These are phyloP conservation scores for Pterulicium gracile DNA, from an alignment of 1,284 basidiomycete species.

Conservation along the genomic window DNA sequence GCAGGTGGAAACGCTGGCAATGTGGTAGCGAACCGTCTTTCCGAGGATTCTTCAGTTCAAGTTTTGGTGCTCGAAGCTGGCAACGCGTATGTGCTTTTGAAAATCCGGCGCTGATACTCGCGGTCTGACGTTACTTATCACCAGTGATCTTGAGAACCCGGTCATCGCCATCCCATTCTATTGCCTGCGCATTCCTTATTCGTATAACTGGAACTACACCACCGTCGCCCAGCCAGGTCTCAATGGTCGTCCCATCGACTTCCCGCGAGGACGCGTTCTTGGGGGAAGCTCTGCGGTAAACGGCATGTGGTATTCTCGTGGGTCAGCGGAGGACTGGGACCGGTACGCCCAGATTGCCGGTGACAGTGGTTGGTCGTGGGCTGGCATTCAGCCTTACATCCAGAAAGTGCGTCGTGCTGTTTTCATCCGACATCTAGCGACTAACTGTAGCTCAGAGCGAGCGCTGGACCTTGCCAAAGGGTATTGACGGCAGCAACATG, in stretches of 20 bases:
- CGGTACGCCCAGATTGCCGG: background rate
- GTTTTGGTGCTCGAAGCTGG: too few relatives aligned
- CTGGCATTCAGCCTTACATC: background rate
- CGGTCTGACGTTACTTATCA: too few relatives aligned
- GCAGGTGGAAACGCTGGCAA: too few relatives aligned
- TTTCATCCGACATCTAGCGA: background rate
- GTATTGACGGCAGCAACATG: background rate
- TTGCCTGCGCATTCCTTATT: too few relatives aligned
- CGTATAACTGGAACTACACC: background rate
- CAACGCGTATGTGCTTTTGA: too few relatives aligned
- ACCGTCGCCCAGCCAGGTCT: background rate
- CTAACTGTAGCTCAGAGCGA: background rate
- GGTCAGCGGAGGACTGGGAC: background rate
- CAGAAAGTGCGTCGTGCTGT: background rate
- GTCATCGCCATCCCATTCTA: too few relatives aligned
- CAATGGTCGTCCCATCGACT: background rate
- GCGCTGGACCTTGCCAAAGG: background rate
- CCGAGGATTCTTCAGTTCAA: too few relatives aligned
- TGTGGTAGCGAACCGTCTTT: too few relatives aligned
- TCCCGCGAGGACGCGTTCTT: background rate
- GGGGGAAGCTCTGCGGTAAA: background rate
- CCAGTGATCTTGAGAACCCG: too few relatives aligned
- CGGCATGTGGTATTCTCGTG: background rate
- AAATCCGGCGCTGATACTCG: too few relatives aligned
- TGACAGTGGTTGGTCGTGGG: background rate